Evolutionary conservation across 2,329 filamentous ascomycete genomes (phyloP).

Genomic region (Torrubiella hemipterigena): DNA sequence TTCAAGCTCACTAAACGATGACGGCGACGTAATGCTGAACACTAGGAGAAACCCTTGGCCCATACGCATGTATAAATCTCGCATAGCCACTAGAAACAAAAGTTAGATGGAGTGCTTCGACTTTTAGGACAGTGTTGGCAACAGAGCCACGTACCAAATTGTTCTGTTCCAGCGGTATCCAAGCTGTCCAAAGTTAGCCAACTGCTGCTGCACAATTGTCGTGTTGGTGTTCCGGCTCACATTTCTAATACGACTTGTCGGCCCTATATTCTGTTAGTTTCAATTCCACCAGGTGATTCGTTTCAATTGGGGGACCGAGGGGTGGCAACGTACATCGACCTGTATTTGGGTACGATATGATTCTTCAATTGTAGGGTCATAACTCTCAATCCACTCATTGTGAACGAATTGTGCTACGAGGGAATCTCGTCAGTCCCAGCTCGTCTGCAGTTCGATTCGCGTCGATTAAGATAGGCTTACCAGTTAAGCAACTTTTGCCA

Average conservation of each 20-base stretch:
- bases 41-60: conserved; percentile 86
- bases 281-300: not conserved
- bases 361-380: conserved; percentile 70
- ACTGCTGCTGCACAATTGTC: no score
- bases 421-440: conserved; percentile 11
- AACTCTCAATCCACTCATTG: conserved; percentile 87
- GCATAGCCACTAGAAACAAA: conserved; percentile 44
- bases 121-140: conserved; percentile 5
- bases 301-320: not conserved
- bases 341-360: conserved; percentile 64
- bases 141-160: conserved; percentile 58
- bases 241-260: conserved; percentile 85
- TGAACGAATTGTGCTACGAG: conserved; percentile 76
- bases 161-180: conserved; percentile 83
- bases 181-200: conserved; percentile 44
- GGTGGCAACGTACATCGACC: conserved; percentile 62
- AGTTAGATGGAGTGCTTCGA: conserved; percentile 9
- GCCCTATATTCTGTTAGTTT: conserved; percentile 49
- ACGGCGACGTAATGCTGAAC: conserved; percentile 79
- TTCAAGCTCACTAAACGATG: conserved; percentile 71
- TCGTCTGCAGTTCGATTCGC: conserved; percentile 8
- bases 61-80: conserved; percentile 86
- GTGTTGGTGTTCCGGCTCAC: conserved; percentile 42
- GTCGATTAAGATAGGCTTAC: conserved; percentile 37
- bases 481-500: conserved; percentile 84